Evolutionary conservation across 129 eudicot species (phyloP).

Genomic region (sunflower (Helianthus annuus)): DNA sequence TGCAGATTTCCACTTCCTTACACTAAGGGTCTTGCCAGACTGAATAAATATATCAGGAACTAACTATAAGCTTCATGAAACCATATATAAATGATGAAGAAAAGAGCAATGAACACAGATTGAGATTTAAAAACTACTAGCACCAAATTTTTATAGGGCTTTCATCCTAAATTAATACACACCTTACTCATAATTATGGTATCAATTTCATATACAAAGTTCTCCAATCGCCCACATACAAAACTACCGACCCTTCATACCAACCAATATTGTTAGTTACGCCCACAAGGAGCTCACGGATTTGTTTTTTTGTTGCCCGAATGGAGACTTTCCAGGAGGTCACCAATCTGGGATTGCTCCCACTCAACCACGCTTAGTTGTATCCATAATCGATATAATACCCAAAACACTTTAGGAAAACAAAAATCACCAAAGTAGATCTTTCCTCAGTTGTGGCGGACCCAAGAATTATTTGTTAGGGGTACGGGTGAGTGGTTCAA

Average conservation of each 20-base stretch:
- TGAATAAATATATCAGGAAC: conserved; percentile 27
- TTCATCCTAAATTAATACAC: background rate
- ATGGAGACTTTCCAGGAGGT: no score
- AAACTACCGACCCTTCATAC: no score
- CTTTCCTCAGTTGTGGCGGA: no score
- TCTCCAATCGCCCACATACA: background rate
- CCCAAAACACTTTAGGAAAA: no score
- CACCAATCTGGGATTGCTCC: no score
- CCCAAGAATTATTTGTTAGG: no score
- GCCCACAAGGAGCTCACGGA: no score
- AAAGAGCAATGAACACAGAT: background rate
- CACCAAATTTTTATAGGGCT: background rate
- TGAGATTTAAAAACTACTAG: background rate
- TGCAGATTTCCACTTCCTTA: conserved; percentile 79
- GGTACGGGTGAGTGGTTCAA: no score
- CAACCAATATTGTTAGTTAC: no score
- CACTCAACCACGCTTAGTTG: no score
- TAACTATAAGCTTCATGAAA: background rate
- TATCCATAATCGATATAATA: no score
- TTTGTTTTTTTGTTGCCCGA: no score
- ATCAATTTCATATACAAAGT: background rate
- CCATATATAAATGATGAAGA: background rate
- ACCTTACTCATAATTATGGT: background rate
- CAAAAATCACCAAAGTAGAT: background rate
- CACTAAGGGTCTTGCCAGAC: conserved; percentile 93